These are phyloP conservation scores for Limtongozyma cylindracea DNA, from an alignment of 805 yeast genomes.

Conservation along the genomic window DNA sequence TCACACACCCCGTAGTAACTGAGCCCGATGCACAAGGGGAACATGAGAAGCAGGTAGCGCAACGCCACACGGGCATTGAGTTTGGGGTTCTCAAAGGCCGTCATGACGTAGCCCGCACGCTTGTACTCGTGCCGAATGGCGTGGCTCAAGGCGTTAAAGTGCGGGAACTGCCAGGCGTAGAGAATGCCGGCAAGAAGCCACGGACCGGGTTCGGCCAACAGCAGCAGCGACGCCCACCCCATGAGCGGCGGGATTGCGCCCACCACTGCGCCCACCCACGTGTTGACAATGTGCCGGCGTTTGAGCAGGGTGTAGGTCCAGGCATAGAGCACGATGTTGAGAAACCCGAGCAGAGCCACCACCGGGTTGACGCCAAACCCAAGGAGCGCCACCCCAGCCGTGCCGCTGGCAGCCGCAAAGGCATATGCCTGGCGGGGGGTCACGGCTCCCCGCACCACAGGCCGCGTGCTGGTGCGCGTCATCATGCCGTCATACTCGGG, in stretches of 20 bases:
- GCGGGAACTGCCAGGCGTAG: constrained; percentile 98
- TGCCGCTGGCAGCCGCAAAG: constrained; percentile 59
- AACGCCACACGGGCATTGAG: constrained; percentile 85
- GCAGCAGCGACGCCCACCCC: constrained; percentile 91
- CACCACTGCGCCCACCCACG: constrained; percentile 98
- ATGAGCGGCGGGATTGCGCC: constrained; percentile 96
- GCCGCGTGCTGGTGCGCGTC: constrained; percentile 75
- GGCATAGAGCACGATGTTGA: constrained; percentile 63
- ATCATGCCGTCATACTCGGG: constrained; percentile 71
- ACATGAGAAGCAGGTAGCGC: constrained; percentile 77
- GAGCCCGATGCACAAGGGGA: constrained; percentile 75
- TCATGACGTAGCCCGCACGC: constrained; percentile 92
- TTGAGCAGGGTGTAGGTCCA: constrained; percentile 86
- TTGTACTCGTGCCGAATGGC: constrained; percentile 72
- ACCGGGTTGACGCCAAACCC: constrained; percentile 67
- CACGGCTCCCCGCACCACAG: constrained; percentile 67
- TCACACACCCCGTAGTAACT: constrained; percentile 66
- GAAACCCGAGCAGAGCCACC: constrained; percentile 59
- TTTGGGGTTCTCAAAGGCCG: constrained; percentile 79
- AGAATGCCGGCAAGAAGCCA: constrained; percentile 81
- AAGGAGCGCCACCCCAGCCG: constrained; percentile 41
- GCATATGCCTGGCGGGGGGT: constrained; percentile 52
- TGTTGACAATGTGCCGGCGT: constrained; percentile 61
- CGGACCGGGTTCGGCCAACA: constrained; percentile 68
- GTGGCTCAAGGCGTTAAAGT: constrained; percentile 80